These are phyloP conservation scores for Punctularia strigosozonata DNA, from an alignment of 768 basidiomycete species.

Conservation along the genomic window DNA sequence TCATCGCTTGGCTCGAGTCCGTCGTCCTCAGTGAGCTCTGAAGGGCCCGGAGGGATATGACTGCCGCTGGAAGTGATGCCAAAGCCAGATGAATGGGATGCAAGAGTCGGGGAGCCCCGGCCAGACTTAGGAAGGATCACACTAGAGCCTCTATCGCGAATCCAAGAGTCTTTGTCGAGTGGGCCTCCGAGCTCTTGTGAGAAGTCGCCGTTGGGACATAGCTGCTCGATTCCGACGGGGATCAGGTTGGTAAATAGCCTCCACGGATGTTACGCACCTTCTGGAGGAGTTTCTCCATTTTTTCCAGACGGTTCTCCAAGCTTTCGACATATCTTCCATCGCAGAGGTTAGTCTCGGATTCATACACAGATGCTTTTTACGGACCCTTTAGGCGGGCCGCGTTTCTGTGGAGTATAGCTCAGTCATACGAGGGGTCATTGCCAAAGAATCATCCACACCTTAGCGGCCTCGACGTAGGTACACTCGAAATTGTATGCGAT, in stretches of 20 bases:
- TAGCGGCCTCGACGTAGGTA: slow-evolving; percentile 57
- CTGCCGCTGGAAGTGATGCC: no score
- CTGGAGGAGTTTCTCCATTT: slow-evolving; percentile 27
- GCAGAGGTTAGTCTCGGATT: neutral
- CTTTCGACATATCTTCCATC: slow-evolving; percentile 23
- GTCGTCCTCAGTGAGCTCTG: slow-evolving; percentile 14
- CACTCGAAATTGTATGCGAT: slow-evolving; percentile 46
- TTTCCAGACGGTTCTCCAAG: slow-evolving; percentile 29
- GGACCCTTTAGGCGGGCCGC: slow-evolving; percentile 55
- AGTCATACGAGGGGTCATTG: no score
- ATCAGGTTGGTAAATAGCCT: neutral
- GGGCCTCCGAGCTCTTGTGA: slow-evolving; percentile 41
- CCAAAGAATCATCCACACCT: slow-evolving; percentile 28
- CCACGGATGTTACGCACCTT: slow-evolving; percentile 15
- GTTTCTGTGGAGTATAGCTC: slow-evolving; percentile 26
- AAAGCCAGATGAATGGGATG: no score
- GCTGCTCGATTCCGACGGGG: slow-evolving; percentile 21
- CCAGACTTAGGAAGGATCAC: no score
- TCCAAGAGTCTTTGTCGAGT: slow-evolving; percentile 28
- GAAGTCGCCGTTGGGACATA: slow-evolving; percentile 55
- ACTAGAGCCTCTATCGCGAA: no score
- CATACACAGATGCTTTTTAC: slow-evolving; percentile 7
- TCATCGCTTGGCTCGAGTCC: slow-evolving; percentile 19
- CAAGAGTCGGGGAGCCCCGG: no score
- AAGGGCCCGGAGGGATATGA: no score